phyloP scores from a whole-genome alignment of 176 grass and related monocot genomes.

The Triticum timopheevii region DNA sequence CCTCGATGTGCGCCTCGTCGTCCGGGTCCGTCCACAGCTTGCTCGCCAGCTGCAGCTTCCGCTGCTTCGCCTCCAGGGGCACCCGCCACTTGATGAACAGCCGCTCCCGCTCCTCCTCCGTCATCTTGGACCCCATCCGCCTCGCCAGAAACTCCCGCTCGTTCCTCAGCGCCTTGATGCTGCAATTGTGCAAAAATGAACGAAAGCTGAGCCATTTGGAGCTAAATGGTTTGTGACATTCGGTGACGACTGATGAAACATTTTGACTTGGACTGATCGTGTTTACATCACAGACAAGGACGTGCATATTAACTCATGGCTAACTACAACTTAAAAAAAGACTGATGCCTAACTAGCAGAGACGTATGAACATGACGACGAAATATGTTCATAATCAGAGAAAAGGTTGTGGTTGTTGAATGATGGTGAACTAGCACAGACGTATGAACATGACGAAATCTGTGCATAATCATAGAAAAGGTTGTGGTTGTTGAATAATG shows the following conservation, averaged over 20 bases:
- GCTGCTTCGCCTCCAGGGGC: constrained; percentile 76
- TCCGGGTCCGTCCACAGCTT: constrained; percentile 81
- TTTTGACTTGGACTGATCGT: background rate
- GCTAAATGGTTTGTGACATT: background rate
- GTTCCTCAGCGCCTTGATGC: constrained; percentile 71
- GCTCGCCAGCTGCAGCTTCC: constrained; percentile 84
- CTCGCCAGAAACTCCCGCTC: constrained; percentile 83
- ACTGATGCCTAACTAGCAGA: background rate
- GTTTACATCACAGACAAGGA: background rate
- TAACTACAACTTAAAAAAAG: too few species aligned
- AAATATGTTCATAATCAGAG: background rate
- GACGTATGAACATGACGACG: background rate
- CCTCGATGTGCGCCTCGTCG: constrained; percentile 55
- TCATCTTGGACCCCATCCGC: constrained; percentile 73
- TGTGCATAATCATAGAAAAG: background rate
- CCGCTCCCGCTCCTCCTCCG: constrained; percentile 62
- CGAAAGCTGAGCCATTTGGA: too few species aligned
- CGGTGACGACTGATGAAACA: background rate
- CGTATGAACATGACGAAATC: background rate
- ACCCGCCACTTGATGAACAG: constrained; percentile 86
- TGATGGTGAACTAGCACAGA: background rate
- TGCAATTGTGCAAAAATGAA: constrained; percentile 29
- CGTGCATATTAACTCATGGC: too few species aligned
- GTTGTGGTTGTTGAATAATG: background rate
- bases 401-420: background rate